Evolutionary conservation across 768 basidiomycete genomes (phyloP).

Genomic region (Coprinopsis marcescibilis): DNA sequence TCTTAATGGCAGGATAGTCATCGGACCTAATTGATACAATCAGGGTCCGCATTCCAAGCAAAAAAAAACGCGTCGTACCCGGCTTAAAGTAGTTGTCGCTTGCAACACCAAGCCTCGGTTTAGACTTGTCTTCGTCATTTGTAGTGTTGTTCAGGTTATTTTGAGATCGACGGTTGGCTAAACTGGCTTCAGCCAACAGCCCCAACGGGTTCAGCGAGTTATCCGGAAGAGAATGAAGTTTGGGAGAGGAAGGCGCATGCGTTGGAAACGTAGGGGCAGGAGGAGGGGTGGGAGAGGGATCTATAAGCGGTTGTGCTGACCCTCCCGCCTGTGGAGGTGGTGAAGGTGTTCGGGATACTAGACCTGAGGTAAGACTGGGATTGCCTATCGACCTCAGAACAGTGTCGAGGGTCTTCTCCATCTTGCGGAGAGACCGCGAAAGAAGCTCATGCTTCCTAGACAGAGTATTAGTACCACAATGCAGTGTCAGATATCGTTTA

Average conservation of each 20-base stretch:
- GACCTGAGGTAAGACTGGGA: slow-evolving; percentile 69
- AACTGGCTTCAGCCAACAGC: slow-evolving; percentile 83
- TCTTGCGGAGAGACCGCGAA: slow-evolving; percentile 77
- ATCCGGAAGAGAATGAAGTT: slow-evolving; percentile 87
- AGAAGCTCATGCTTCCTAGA: slow-evolving; percentile 78
- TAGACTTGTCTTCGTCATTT: slow-evolving; percentile 30
- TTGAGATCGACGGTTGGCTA: slow-evolving; percentile 65
- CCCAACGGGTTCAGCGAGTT: slow-evolving; percentile 91
- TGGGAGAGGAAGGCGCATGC: slow-evolving; percentile 56
- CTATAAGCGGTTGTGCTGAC: slow-evolving; percentile 49
- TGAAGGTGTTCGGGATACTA: slow-evolving; percentile 79
- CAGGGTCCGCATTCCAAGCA: neutral
- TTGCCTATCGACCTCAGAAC: slow-evolving; percentile 87
- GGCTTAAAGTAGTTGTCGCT: slow-evolving; percentile 91
- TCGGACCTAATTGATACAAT: slow-evolving; percentile 52
- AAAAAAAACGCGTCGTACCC: slow-evolving; percentile 38
- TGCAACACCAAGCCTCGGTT: slow-evolving; percentile 67
- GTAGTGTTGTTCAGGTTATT: slow-evolving; percentile 37
- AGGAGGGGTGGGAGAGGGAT: slow-evolving; percentile 44
- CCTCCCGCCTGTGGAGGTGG: slow-evolving; percentile 54
- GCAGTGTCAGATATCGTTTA: slow-evolving; percentile 10
- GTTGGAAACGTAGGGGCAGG: slow-evolving; percentile 22
- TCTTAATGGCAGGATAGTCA: slow-evolving; percentile 81
- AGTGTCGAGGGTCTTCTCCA: slow-evolving; percentile 90
- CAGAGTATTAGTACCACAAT: slow-evolving; percentile 24